phyloP scores from a whole-genome alignment of 306 rosid species.

The Potentilla sterilis region DNA sequence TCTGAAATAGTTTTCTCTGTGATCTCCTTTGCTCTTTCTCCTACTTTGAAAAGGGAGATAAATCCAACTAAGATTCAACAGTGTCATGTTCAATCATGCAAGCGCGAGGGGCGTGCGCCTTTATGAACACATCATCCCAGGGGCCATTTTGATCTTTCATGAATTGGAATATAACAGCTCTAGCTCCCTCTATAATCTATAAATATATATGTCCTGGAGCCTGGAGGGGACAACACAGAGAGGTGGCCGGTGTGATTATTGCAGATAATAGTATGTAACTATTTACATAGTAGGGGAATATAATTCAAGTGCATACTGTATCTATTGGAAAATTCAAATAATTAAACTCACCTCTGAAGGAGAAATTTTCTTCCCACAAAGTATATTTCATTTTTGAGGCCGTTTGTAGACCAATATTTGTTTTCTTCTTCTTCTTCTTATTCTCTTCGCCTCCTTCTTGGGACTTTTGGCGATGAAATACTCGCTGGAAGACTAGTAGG shows the following conservation, averaged over 20 bases:
- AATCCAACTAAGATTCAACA: not conserved
- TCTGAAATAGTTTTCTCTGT: not conserved
- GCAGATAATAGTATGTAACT: not conserved
- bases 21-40: not conserved
- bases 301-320: not conserved
- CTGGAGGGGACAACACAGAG: not conserved
- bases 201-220: not conserved
- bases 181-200: not conserved
- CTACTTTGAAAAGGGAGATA: not conserved
- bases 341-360: not conserved
- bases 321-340: not conserved
- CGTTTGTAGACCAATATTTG: no score
- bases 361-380: no score
- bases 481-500: no score
- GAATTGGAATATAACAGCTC: not conserved
- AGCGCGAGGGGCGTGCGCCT: not conserved
- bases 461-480: no score
- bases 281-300: not conserved
- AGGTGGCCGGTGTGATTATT: not conserved
- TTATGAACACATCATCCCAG: not conserved
- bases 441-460: no score
- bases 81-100: conserved; percentile 9
- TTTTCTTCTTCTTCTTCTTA: no score
- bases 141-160: conserved; percentile 1
- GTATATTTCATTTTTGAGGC: no score